Base-by-base conservation (phyloP, 2,329 filamentous ascomycete species). In the Aspergillus hiratsukae region DNA sequence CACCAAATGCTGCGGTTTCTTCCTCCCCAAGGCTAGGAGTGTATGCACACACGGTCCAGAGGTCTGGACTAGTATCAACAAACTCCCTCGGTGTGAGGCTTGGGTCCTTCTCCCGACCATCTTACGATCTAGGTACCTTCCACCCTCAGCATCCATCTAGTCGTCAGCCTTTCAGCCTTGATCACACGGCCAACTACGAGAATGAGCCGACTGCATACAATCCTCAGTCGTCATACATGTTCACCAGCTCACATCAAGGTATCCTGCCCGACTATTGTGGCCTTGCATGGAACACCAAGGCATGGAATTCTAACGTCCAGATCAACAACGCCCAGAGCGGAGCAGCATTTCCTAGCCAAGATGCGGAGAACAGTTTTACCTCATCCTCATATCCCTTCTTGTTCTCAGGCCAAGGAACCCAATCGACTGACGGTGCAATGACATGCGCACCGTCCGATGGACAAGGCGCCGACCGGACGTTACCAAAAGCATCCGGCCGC, bases 401-500 rank as follows among this genome's bases (percentile, higher is more conserved):
- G 48, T 55, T 72, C 21, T 60, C 72, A 17, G 67, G 65, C 23
- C 70, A 69, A 25, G 61, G 55, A 40, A 60, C 63, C 10, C 48
- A 62, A 40, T 61, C 67, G 25, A 59, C 59, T 29, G 72, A 72
- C 40, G 54, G 65, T 11, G 56, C 60, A 17, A 63, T 66, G 45
- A 54, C 61, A 27, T 61, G 64, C 40, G 45, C 67, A 10, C 51
- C 66, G 25, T 57, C 66, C 28, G 62, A 66, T 35, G 54, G 57
- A 27, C 60, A 70, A 23, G 64, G 62, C 2, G 57, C 66, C 48
- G 72, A 73, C 52, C 66, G 75, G 49, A 74, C 65, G 9, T 64
- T 76, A 27, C 74, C 75, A 29, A 72, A 67, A 31, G 71, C 72
- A 31, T 64, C 66, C 25, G 66, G 62, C 29, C 66, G 68, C 31